phyloP scores from a whole-genome alignment of 257 asterid species.

The Henckelia pumila region DNA sequence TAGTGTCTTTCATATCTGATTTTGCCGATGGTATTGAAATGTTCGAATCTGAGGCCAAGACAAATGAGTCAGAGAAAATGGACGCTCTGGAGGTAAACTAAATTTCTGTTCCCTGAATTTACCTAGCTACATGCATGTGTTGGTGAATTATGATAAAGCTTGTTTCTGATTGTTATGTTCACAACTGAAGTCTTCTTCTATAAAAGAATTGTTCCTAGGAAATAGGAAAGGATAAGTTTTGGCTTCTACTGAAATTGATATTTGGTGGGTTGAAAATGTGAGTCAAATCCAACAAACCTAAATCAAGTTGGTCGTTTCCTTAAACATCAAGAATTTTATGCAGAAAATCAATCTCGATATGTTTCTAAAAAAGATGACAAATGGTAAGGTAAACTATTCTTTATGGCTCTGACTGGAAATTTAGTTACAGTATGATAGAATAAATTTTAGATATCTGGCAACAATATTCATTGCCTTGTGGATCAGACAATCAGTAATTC shows the following conservation, averaged over 20 bases:
- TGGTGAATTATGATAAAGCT: conserved; percentile 4
- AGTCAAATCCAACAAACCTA: conserved; percentile 4
- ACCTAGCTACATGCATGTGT: not conserved
- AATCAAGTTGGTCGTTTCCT: conserved; percentile 8
- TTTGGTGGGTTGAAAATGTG: conserved; percentile 10
- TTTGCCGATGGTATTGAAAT: conserved; percentile 58
- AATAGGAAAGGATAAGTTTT: conserved; percentile 3
- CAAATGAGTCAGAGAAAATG: conserved; percentile 65
- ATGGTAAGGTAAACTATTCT: conserved; percentile 15
- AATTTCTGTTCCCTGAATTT: conserved; percentile 9
- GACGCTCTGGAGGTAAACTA: conserved; percentile 91
- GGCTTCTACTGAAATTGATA: conserved; percentile 8
- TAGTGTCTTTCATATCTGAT: conserved; percentile 57
- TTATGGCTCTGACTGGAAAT: not conserved
- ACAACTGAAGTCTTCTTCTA: conserved; percentile 10
- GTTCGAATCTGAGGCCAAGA: conserved; percentile 60
- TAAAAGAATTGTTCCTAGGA: conserved; percentile 5
- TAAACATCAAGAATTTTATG: not conserved
- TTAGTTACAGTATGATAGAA: not conserved
- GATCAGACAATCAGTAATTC: too few species aligned
- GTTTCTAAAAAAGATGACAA: not conserved
- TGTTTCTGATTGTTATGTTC: conserved; percentile 2
- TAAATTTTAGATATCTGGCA: not conserved
- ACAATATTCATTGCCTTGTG: not conserved
- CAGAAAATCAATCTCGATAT: conserved; percentile 3